phyloP scores from a whole-genome alignment of 345 rosid genomes.

The Euphorbia peplus region DNA sequence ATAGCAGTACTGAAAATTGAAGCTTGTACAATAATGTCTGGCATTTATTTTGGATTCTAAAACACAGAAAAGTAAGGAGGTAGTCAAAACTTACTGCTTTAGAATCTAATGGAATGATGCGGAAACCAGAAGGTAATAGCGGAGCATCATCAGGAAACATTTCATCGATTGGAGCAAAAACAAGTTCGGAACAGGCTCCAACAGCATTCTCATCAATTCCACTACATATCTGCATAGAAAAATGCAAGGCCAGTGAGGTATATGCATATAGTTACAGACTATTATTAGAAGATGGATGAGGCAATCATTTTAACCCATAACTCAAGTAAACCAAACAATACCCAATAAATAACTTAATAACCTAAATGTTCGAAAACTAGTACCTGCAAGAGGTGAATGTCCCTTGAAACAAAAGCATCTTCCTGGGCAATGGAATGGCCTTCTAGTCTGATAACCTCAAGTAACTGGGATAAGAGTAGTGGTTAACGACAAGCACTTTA shows the following conservation, averaged over 20 bases:
- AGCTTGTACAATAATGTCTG: background rate
- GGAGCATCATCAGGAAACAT: slow-evolving; percentile 99
- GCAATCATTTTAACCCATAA: background rate
- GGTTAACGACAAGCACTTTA: background rate
- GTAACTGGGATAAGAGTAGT: slow-evolving; percentile 45
- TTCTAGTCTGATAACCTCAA: slow-evolving; percentile 92
- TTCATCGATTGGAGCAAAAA: slow-evolving; percentile 97
- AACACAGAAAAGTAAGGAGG: background rate
- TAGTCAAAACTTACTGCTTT: slow-evolving; percentile 53
- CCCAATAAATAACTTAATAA: background rate
- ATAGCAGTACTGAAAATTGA: background rate
- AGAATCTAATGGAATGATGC: slow-evolving; percentile 83
- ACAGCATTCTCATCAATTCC: slow-evolving; percentile 93
- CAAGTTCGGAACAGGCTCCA: slow-evolving; percentile 88
- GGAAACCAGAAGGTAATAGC: slow-evolving; percentile 92
- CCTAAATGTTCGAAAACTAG: background rate
- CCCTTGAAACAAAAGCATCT: slow-evolving; percentile 88
- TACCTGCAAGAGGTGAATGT: slow-evolving; percentile 96
- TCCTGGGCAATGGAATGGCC: slow-evolving; percentile 93
- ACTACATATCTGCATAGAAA: slow-evolving; percentile 65
- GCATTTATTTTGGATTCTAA: background rate
- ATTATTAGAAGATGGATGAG: background rate
- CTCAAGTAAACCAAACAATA: slow-evolving; percentile 2
- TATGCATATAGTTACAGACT: background rate
- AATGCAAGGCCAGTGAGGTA: slow-evolving; percentile 4